These are phyloP conservation scores for Durusdinium trenchii DNA, from an alignment of 73 alveolate genomes.

Conservation along the genomic window DNA sequence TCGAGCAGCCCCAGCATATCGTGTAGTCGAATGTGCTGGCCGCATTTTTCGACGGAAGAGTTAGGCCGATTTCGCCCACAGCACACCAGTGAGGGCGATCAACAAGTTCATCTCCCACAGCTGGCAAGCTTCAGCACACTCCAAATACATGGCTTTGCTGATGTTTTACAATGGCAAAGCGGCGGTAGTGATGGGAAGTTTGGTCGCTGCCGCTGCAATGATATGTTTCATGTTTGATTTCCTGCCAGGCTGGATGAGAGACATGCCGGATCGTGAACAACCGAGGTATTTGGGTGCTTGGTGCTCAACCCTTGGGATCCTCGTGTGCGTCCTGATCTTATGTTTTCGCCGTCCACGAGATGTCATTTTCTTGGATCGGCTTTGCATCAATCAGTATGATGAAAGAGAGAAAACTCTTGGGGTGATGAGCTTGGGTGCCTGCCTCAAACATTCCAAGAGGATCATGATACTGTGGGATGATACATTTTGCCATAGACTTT, in stretches of 20 bases:
- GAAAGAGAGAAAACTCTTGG: neutral
- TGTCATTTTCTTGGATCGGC: neutral
- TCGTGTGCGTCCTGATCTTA: neutral
- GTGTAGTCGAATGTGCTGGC: neutral
- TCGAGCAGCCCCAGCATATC: neutral
- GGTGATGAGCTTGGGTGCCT: neutral
- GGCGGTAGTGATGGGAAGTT: neutral
- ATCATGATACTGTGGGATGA: neutral
- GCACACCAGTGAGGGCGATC: neutral
- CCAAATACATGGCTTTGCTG: neutral
- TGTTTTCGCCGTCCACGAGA: neutral
- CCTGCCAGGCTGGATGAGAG: neutral
- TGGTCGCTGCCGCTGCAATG: neutral
- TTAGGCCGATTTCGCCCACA: neutral
- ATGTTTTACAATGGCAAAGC: neutral
- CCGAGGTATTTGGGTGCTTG: neutral
- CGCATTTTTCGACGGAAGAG: too few species aligned
- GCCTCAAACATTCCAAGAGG: neutral
- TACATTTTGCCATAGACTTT: neutral
- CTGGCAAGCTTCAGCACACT: neutral
- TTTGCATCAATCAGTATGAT: neutral
- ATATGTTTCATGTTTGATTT: neutral
- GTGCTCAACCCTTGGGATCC: neutral
- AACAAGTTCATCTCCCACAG: neutral
- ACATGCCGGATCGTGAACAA: neutral